phyloP scores from a whole-genome alignment of 768 basidiomycete species.

The Lactifluus hygrophoroides region DNA sequence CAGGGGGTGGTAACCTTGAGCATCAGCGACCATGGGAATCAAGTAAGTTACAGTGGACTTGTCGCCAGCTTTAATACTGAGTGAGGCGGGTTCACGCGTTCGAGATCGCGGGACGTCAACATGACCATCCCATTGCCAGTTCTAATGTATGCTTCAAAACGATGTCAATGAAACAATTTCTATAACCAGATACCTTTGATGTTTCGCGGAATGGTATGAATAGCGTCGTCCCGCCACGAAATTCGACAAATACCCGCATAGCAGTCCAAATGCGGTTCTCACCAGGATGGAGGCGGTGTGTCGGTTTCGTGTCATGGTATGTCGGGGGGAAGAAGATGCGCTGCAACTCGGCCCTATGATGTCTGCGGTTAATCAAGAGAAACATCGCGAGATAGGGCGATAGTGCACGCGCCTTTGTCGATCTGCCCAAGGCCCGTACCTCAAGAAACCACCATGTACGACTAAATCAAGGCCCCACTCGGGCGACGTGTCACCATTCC shows the following conservation, averaged over 20 bases:
- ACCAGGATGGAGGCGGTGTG: slow-evolving; percentile 55
- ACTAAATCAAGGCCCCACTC: slow-evolving; percentile 91
- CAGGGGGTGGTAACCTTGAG: slow-evolving; percentile 67
- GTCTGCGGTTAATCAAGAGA: slow-evolving; percentile 30
- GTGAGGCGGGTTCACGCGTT: slow-evolving; percentile 57
- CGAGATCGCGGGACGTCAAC: slow-evolving; percentile 40
- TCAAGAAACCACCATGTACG: slow-evolving; percentile 63
- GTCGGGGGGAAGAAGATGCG: slow-evolving; percentile 74
- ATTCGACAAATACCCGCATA: slow-evolving; percentile 72
- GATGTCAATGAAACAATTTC: not conserved
- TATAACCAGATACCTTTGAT: slow-evolving; percentile 56
- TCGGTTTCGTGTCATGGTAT: slow-evolving; percentile 54
- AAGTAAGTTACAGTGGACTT: slow-evolving; percentile 80
- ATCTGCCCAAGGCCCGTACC: slow-evolving; percentile 97
- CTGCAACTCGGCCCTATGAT: slow-evolving; percentile 53
- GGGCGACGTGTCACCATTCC: slow-evolving; percentile 80
- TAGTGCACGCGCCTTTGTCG: slow-evolving; percentile 63
- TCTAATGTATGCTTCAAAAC: slow-evolving; percentile 33
- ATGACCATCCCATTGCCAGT: slow-evolving; percentile 88
- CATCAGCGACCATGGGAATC: slow-evolving; percentile 69
- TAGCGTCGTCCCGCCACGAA: slow-evolving; percentile 67
- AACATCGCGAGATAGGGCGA: not conserved
- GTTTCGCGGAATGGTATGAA: slow-evolving; percentile 87
- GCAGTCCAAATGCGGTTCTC: slow-evolving; percentile 79
- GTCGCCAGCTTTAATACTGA: slow-evolving; percentile 69